These are phyloP conservation scores for Infundibulicybe gibba DNA, from an alignment of 768 basidiomycete species.

Conservation along the genomic window DNA sequence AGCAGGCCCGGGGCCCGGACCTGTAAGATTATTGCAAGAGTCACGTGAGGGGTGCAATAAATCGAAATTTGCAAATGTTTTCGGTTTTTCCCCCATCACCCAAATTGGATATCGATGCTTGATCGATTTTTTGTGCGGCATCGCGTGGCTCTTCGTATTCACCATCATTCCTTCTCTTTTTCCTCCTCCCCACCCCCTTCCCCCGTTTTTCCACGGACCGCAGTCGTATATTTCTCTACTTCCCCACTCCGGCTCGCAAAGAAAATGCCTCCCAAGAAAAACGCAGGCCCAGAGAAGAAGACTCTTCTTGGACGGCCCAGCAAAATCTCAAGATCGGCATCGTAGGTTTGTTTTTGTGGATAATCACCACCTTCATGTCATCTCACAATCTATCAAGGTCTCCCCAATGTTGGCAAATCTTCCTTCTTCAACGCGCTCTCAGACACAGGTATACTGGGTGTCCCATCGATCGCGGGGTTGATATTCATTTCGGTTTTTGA, in stretches of 20 bases:
- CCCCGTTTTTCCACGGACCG: neutral
- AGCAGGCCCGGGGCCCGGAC: no score
- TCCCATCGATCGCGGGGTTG: conserved; percentile 5
- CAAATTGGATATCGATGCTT: conserved; percentile 15
- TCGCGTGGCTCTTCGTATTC: neutral
- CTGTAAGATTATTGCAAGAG: no score
- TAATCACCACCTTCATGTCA: conserved; percentile 11
- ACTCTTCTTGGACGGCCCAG: conserved; percentile 83
- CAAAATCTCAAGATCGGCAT: conserved; percentile 99
- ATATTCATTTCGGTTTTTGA: conserved; percentile 17
- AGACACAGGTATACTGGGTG: conserved; percentile 63
- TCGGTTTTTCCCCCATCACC: conserved; percentile 8
- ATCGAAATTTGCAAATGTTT: conserved; percentile 11
- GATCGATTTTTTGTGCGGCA: conserved; percentile 17
- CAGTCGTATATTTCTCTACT: conserved; percentile 18
- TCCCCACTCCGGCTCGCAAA: conserved; percentile 43
- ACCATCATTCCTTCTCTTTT: conserved; percentile 5
- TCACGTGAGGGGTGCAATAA: neutral
- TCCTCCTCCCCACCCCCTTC: conserved; percentile 9
- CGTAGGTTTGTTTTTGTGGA: conserved; percentile 69
- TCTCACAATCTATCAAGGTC: conserved; percentile 39
- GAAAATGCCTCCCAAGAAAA: conserved; percentile 93
- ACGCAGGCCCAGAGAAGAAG: conserved; percentile 75
- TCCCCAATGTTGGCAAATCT: conserved; percentile 97
- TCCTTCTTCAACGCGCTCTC: conserved; percentile 99